Evolutionary conservation across 805 yeast genomes (phyloP), one percentile per base, ranked within the genome.

Genomic region (Yamadazyma laniorum): DNA sequence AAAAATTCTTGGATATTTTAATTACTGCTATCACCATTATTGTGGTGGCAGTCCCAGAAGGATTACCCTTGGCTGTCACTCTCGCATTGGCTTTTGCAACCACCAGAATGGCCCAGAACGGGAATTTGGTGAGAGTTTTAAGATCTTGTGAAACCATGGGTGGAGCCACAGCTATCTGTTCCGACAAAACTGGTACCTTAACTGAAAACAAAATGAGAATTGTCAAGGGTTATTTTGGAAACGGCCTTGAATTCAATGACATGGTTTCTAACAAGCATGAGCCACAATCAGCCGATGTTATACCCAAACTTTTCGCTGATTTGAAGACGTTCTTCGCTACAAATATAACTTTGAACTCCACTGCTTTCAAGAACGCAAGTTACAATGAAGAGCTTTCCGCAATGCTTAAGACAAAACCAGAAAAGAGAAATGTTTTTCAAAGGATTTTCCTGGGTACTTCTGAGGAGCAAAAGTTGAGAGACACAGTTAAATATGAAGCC

Each of bases 21-120:
- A 93, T 93, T 53, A 87, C 93, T 17, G 84, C 98, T 1, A 85
- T 93, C 43, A 89, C 99, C 0, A 76, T 93, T 50, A 80, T 93
- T 19, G 99, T 91, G 12, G 99, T 93, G 35, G 99, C 99, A 0
- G 96, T 93, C n/a, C 99, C 99, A 3, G 99, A 93, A 65, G 99
- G 99, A 45, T 74, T 93, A 40, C 99, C 99, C 1, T 70, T 93
- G 40, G 99, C 99, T 2, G 99, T 93, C 13, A 93, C 99, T 1
- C 72, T 93, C 32, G 96, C 99, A 0, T 70, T 93, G 49, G 99
- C 99, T 0, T 93, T 93, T 69, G 99, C 99, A 2, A 93, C 99
- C 2, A 90, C 96, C 7, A 77, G 98, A 63, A 93, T 93, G 99
- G 89, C 95, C 15, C 85, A 85, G 59, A 96, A 93, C 59, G 95